Evolutionary conservation across 768 basidiomycete species (phyloP).

Genomic region (Gymnopilus dilepis): DNA sequence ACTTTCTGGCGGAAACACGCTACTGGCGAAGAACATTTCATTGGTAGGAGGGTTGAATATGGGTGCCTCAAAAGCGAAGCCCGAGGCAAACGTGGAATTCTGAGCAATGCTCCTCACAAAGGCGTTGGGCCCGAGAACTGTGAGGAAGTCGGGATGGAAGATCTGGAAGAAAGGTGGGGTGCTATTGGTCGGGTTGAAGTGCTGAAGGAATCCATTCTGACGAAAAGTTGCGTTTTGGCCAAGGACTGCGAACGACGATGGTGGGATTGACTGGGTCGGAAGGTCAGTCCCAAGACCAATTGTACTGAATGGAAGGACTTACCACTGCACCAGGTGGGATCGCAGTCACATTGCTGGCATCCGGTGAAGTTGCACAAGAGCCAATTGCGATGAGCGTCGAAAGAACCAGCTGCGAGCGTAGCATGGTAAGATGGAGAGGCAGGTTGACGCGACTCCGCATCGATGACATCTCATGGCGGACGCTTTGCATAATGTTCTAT

Average conservation of each 20-base stretch:
- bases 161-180: conserved; percentile 59
- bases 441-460: neutral
- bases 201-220: conserved; percentile 38
- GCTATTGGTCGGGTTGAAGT: conserved; percentile 63
- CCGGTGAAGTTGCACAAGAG: neutral
- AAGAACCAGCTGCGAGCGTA: neutral
- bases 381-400: neutral
- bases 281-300: neutral
- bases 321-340: conserved; percentile 3
- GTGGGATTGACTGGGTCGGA: conserved; percentile 21
- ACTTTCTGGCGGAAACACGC: conserved; percentile 67
- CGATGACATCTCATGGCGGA: neutral
- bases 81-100: conserved; percentile 56
- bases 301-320: neutral
- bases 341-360: neutral
- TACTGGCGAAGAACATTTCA: conserved; percentile 73
- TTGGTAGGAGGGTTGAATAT: conserved; percentile 66
- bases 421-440: neutral
- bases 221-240: conserved; percentile 47
- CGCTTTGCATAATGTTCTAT: neutral
- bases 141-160: conserved; percentile 52
- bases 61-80: conserved; percentile 78
- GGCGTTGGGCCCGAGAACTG: conserved; percentile 59
- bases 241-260: conserved; percentile 56
- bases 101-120: conserved; percentile 62